A percentile compares a stretch with the other conserved stretches of the same genome.
Evolutionary conservation across 139 green algal species (phyloP).

Genomic region (Mesotaenium endlicherianum): DNA sequence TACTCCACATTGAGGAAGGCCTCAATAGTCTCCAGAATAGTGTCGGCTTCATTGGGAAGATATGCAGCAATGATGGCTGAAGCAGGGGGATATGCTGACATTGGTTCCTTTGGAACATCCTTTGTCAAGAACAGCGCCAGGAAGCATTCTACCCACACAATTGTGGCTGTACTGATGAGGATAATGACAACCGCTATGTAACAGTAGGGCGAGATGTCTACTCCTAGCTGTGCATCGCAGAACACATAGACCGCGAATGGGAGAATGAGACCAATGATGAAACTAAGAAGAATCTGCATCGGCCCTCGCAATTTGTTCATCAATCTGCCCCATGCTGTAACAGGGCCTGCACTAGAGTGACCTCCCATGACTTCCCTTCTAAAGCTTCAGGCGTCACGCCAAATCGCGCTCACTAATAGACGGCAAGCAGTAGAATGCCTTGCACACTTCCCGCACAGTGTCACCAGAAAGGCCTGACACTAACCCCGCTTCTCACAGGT

Average conservation of each 20-base stretch:
- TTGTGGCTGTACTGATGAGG: slow-evolving; percentile 16
- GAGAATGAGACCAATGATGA: slow-evolving; percentile 27
- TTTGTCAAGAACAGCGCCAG: slow-evolving; percentile 31
- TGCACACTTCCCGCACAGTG: no score
- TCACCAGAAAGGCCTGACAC: no score
- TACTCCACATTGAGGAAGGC: slow-evolving; percentile 43
- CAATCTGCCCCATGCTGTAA: background rate
- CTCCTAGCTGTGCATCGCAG: background rate
- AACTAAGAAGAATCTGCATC: slow-evolving; percentile 33
- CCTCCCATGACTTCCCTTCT: background rate
- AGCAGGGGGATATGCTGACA: slow-evolving; percentile 24
- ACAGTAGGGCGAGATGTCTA: slow-evolving; percentile 36
- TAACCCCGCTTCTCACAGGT: no score
- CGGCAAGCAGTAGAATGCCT: no score
- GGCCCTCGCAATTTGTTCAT: slow-evolving; percentile 6
- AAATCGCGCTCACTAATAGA: no score
- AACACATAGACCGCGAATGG: slow-evolving; percentile 29
- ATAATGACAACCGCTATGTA: slow-evolving; percentile 25
- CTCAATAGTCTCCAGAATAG: slow-evolving; percentile 46
- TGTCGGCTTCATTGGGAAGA: slow-evolving; percentile 48
- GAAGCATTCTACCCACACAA: slow-evolving; percentile 43
- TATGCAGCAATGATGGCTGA: slow-evolving; percentile 50
- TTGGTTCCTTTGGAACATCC: background rate
- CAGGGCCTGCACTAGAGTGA: background rate
- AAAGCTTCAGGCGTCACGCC: no score